A percentile compares a stretch with the other conserved stretches of the same genome.
Conservation (phyloP, 805 yeast species). For the Candida ponderosae region DNA sequence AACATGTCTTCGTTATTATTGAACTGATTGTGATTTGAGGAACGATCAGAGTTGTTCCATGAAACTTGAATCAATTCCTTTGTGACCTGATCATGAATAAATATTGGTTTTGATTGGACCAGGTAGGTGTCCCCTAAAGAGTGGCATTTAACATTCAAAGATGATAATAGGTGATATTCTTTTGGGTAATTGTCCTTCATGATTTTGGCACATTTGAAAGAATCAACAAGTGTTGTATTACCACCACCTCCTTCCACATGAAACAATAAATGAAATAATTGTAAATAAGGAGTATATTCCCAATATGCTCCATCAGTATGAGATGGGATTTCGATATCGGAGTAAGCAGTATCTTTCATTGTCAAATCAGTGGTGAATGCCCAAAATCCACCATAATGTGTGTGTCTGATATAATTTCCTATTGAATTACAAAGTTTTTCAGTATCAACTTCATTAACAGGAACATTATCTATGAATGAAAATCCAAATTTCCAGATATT, state of each 20-base stretch:
- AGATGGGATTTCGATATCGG: slow-evolving; percentile 52
- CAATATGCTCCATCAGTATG: slow-evolving; percentile 76
- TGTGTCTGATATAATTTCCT: slow-evolving; percentile 47
- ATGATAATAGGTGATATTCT: slow-evolving; percentile 40
- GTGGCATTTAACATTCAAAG: slow-evolving; percentile 55
- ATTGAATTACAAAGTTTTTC: slow-evolving; percentile 48
- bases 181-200: slow-evolving; percentile 40
- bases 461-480: slow-evolving; percentile 52
- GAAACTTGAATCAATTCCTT: slow-evolving; percentile 54
- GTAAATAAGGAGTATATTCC: slow-evolving; percentile 67
- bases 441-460: slow-evolving; percentile 52
- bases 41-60: slow-evolving; percentile 68
- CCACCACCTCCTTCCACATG: slow-evolving; percentile 65
- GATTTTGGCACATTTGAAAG: slow-evolving; percentile 50
- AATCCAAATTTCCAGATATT: slow-evolving; percentile 39
- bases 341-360: slow-evolving; percentile 65
- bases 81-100: slow-evolving; percentile 38
- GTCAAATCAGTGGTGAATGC: slow-evolving; percentile 65
- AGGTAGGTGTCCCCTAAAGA: slow-evolving; percentile 70
- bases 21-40: slow-evolving; percentile 36
- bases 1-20: slow-evolving; percentile 34
- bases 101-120: slow-evolving; percentile 55
- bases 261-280: slow-evolving; percentile 53
- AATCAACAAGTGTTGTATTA: slow-evolving; percentile 58
- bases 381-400: slow-evolving; percentile 80